Percentiles rank a stretch among this genome's conserved stretches.
phyloP scores from a whole-genome alignment of 129 eudicot species.

The Flaveria sonorensis region DNA sequence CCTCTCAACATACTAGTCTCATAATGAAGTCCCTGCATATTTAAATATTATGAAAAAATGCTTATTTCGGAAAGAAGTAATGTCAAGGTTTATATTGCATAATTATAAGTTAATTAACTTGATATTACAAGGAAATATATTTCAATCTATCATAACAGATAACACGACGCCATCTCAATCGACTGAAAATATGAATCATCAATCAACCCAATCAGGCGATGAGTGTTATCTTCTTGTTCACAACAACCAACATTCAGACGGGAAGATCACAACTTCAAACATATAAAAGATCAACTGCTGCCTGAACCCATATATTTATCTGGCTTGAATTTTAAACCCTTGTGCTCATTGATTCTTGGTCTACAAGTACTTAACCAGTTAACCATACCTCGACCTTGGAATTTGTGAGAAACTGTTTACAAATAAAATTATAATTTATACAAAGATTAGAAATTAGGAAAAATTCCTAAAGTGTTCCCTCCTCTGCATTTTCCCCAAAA shows the following conservation, averaged over 20 bases:
- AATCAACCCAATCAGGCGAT: neutral
- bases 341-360: neutral
- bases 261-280: neutral
- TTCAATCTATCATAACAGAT: neutral
- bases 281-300: neutral
- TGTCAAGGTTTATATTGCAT: neutral
- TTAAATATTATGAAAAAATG: too few relatives aligned
- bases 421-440: too few relatives aligned
- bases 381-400: slow-evolving; percentile 90
- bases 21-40: too few relatives aligned
- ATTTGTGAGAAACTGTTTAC: too few relatives aligned
- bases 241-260: neutral
- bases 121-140: neutral
- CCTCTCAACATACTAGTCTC: too few relatives aligned
- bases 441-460: too few relatives aligned
- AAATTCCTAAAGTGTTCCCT: too few relatives aligned
- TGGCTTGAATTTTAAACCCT: neutral
- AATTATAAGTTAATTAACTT: neutral
- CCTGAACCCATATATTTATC: neutral
- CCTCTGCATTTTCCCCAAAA: too few relatives aligned
- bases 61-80: too few relatives aligned
- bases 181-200: slow-evolving; percentile 26
- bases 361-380: slow-evolving; percentile 86
- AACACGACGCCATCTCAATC: neutral
- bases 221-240: slow-evolving; percentile 7